Percentiles rank a stretch among this genome's conserved stretches.
Evolutionary conservation across 2,329 filamentous ascomycete species (phyloP).

Genomic region (Clonostachys sp.): DNA sequence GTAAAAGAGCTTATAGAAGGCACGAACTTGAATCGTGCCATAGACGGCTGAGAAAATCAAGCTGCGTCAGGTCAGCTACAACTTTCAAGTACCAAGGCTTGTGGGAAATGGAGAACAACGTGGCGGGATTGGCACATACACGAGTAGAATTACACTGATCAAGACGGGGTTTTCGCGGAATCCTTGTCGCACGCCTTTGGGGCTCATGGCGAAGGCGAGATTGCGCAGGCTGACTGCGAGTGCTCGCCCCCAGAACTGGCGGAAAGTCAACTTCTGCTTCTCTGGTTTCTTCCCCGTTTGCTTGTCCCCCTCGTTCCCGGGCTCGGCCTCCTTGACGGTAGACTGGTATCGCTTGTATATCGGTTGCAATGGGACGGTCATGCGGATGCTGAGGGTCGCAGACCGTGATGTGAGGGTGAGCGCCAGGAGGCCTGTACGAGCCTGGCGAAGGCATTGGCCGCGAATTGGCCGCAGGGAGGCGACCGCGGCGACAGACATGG

Average conservation of each 20-base stretch:
- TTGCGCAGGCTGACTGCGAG: constrained; percentile 26
- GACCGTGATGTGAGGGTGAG: constrained; percentile 21
- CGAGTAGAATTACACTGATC: constrained; percentile 18
- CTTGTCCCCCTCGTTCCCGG: constrained; percentile 6
- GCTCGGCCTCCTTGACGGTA: background rate
- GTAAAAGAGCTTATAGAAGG: constrained; percentile 53
- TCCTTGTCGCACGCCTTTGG: constrained; percentile 24
- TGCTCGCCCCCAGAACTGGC: constrained; percentile 17
- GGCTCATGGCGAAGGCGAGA: constrained; percentile 23
- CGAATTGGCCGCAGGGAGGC: constrained; percentile 25
- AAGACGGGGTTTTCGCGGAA: constrained; percentile 23
- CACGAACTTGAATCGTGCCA: constrained; percentile 21
- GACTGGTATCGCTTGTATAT: background rate
- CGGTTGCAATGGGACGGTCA: constrained; percentile 17
- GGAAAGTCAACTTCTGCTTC: constrained; percentile 19
- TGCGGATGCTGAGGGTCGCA: constrained; percentile 17
- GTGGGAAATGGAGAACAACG: too few species aligned
- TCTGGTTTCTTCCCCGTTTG: constrained; percentile 6
- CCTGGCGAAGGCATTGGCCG: constrained; percentile 18
- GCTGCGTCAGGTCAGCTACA: too few species aligned
- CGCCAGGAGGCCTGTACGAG: constrained; percentile 20
- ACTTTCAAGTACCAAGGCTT: too few species aligned
- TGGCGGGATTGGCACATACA: constrained; percentile 14
- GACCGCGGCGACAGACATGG: constrained; percentile 25
- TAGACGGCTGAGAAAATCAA: constrained; percentile 7